Evolutionary conservation across 2,329 filamentous ascomycete genomes (phyloP), one percentile per base, ranked within the genome.

Genomic region (Monosporascus sp.): DNA sequence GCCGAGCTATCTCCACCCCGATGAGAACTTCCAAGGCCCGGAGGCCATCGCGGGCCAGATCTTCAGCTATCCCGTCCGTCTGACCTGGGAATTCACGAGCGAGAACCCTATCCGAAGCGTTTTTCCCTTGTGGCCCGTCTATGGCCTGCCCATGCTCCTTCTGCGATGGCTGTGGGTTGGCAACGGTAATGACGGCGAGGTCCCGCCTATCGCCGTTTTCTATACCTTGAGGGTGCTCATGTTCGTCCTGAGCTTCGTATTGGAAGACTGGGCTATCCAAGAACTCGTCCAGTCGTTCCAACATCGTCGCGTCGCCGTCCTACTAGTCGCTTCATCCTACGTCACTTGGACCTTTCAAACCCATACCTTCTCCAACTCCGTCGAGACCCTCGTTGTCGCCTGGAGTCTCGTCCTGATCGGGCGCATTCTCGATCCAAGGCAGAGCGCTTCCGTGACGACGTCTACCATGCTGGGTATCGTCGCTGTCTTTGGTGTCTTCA

Each of bases 341-440:
- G 93, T 97, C 62, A 99, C 94, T 48, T 99, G 94, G 93, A 97
- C 93, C 45, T 96, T 93, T 74, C 94, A 99, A 73, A 94, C 91
- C 18, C 94, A 99, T 72, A 97, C 94, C 14, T 97, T 99, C 71
- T 97, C 93, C 58, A 99, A 99, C 73, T 95, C 93, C 57, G 82
- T 97, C 60, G 94, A 99, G 75, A 97, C 94, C 3, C 77, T 99
- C 62, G 81, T 93, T 49, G 91, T 99, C 50, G 83, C 90, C 51
- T 99, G 94, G 94, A 92, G 89, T 65, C 74, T 99, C 70, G 92
- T 97, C 48, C 74, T 99, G 69, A 92, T 97, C 57, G 85, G 89
- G 70, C 86, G 93, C 68, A 94, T 97, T 61, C 78, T 88, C 46
- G 85, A 87, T 60, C 84, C 87, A 15, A 51, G 47, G 18, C 68